Base-by-base conservation (phyloP, 352 stramenopile genomes). In the Phytophthora ramorum region DNA sequence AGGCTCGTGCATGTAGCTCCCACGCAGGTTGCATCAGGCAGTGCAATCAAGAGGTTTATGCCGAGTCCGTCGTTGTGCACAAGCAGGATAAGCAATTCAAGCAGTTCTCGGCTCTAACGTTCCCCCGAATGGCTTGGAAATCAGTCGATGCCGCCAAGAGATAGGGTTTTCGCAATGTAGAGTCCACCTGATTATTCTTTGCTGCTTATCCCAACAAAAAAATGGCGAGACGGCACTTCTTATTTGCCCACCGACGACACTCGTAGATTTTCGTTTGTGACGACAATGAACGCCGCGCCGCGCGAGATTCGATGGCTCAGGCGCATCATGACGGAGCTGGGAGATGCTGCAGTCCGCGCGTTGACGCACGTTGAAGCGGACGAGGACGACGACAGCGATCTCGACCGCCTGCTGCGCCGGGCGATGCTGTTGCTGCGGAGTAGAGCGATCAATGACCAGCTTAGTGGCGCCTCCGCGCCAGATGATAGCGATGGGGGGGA, bases 221-320 rank as follows among this genome's bases (percentile, higher is more conserved):
- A n/a, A n/a, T n/a, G n/a, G n/a, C n/a, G 32, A 16, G 10, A 40
- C 12, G 34, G 9, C 35, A 37, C 19, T 58, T 38, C 22, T 58
- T 40, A 52, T 43, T 52, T 10, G 12, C 32, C 13, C 14, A 16
- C 32, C 9, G 6, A 48, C 22, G 2, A 48, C 28, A 8, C 35
- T 7, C 16, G 12, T 20, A 14, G 8, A n/a, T 41, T 13, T 41
- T 40, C 34, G 14, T 12, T 14, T 40, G 34, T n/a, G 10, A 3
- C 35, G 16, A n/a, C 4, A 8, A 43, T 43, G 47, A 17, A 43
- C 47, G 4, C 12, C 13, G 7, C 37, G 7, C 17, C n/a, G 24
- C 48, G 38, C 10, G 20, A 58, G 58, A 66, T 66, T 12, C 58
- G n/a, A 20, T 66, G 58, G 58, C 58, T 66, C 19, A 59, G 48